These are phyloP conservation scores for Mangifera indica DNA, from an alignment of 345 rosid species.

Conservation along the genomic window DNA sequence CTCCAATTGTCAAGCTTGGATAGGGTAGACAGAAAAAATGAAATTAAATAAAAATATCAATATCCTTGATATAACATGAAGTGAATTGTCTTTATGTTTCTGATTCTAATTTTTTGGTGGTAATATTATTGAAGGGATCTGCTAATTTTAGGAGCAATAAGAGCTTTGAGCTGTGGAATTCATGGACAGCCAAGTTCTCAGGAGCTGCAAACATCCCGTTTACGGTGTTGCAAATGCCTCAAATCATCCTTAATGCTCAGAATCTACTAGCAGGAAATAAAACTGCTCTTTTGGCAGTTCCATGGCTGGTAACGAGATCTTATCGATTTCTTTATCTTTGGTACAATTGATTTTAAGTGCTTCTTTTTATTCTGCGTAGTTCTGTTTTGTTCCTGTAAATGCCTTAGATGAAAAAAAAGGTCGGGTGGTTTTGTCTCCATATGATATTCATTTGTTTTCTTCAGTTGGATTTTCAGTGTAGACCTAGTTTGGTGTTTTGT, in stretches of 20 bases:
- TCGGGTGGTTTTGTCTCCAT: too few relatives aligned
- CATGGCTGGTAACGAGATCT: slow-evolving; percentile 67
- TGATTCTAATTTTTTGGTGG: slow-evolving; percentile 7
- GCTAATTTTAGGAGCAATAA: slow-evolving; percentile 30
- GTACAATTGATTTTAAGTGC: not conserved
- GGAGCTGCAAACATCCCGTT: slow-evolving; percentile 78
- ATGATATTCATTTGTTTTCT: too few relatives aligned
- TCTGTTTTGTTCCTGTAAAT: too few relatives aligned
- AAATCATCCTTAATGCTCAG: slow-evolving; percentile 77
- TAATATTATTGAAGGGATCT: slow-evolving; percentile 37
- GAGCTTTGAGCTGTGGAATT: slow-evolving; percentile 68
- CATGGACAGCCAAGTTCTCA: slow-evolving; percentile 73
- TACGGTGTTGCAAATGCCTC: slow-evolving; percentile 79
- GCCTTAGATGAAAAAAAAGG: too few relatives aligned
- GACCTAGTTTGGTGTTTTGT: too few relatives aligned
- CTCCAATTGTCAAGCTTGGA: too few relatives aligned
- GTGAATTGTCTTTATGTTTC: not conserved
- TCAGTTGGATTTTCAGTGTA: too few relatives aligned
- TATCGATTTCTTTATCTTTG: not conserved
- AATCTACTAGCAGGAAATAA: slow-evolving; percentile 78
- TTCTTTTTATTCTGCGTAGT: not conserved
- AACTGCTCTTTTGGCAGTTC: slow-evolving; percentile 79
- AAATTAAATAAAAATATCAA: too few relatives aligned
- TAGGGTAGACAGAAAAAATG: too few relatives aligned
- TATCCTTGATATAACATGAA: not conserved